Evolutionary conservation across 1,284 basidiomycete species (phyloP).

Genomic region (Boletus sp.): DNA sequence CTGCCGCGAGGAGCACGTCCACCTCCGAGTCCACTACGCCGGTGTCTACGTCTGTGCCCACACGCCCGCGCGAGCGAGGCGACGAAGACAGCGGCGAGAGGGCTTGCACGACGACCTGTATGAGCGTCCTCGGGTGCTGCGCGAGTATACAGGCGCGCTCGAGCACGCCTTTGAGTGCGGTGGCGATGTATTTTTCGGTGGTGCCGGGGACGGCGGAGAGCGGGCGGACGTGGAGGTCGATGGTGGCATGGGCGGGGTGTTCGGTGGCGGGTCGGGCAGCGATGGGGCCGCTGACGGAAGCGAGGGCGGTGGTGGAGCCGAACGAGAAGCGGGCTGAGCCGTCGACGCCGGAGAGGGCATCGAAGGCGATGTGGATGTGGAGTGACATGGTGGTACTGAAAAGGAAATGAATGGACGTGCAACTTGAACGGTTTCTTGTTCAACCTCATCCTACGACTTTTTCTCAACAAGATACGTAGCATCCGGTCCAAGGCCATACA

Average conservation of each 20-base stretch:
- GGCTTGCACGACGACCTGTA: conserved; percentile 68
- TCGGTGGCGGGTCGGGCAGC: conserved; percentile 63
- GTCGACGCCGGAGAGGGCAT: conserved; percentile 31
- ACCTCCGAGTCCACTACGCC: background rate
- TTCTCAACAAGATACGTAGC: too few species aligned
- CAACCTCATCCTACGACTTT: too few species aligned
- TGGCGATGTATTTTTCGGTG: conserved; percentile 54
- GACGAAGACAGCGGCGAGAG: conserved; percentile 31
- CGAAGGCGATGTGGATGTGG: conserved; percentile 25
- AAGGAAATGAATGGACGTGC: too few species aligned
- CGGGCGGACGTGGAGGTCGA: conserved; percentile 68
- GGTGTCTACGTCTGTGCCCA: background rate
- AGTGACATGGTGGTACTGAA: background rate
- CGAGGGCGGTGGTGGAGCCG: conserved; percentile 44
- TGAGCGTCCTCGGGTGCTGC: conserved; percentile 60
- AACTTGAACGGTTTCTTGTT: too few species aligned
- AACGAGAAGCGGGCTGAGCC: conserved; percentile 34
- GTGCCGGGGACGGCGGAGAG: conserved; percentile 62
- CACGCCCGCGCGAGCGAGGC: background rate
- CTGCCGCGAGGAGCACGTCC: conserved; percentile 45
- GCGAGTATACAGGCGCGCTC: conserved; percentile 56
- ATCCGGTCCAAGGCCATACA: too few species aligned
- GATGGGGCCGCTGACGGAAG: conserved; percentile 74
- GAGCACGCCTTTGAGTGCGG: conserved; percentile 51
- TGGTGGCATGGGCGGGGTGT: conserved; percentile 63